These are phyloP conservation scores for Phytopythium kandeliae DNA, from an alignment of 352 stramenopile species.

Conservation along the genomic window DNA sequence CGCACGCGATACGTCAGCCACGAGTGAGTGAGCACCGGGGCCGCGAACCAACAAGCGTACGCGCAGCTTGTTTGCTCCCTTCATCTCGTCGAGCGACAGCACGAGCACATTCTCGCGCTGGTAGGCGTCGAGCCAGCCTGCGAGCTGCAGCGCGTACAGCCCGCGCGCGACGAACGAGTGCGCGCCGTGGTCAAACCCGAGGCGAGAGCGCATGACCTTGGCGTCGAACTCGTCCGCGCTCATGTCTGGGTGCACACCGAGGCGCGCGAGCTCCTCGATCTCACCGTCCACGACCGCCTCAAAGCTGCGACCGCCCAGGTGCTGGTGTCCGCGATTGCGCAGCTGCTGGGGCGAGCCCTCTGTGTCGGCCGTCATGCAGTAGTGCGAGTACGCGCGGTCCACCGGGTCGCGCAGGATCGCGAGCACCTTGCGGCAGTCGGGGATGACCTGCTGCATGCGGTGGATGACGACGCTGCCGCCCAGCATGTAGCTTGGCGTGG, in stretches of 20 bases:
- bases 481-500: conserved; percentile 90
- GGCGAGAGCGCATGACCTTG: conserved; percentile 38
- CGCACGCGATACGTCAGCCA: no score
- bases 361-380: conserved; percentile 82
- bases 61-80: conserved; percentile 53
- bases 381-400: conserved; percentile 85
- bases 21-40: no score
- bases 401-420: conserved; percentile 80
- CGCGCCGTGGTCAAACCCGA: conserved; percentile 56
- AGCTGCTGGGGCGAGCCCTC: conserved; percentile 73
- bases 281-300: conserved; percentile 74
- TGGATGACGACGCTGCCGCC: conserved; percentile 68
- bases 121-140: conserved; percentile 91
- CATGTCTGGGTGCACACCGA: conserved; percentile 75
- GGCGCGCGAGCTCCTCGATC: conserved; percentile 46
- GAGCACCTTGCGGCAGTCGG: conserved; percentile 79
- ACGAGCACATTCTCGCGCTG: conserved; percentile 87
- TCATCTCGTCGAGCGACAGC: conserved; percentile 93
- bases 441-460: conserved; percentile 71
- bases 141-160: conserved; percentile 94
- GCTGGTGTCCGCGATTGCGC: conserved; percentile 68
- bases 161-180: conserved; percentile 85
- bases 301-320: conserved; percentile 55
- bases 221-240: conserved; percentile 61
- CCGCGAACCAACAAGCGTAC: conserved; percentile 17